These are phyloP conservation scores for Mimosa bimucronata DNA, from an alignment of 306 rosid genomes.

Conservation along the genomic window DNA sequence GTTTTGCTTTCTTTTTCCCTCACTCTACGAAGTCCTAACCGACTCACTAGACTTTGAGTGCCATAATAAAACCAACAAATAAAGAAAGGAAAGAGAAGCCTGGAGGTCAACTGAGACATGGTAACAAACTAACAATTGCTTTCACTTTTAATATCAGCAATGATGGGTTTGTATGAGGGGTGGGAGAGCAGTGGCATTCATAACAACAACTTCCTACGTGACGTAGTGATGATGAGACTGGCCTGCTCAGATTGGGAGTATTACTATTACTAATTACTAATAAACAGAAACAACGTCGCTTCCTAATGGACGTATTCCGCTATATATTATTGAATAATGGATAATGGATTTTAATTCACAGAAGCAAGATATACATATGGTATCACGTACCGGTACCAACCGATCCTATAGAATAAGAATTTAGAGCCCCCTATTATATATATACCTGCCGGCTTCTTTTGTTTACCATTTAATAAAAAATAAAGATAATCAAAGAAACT, in stretches of 20 bases:
- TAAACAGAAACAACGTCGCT: slow-evolving; percentile 48
- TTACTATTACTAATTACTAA: slow-evolving; percentile 22
- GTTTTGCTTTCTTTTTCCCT: slow-evolving; percentile 19
- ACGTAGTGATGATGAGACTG: slow-evolving; percentile 37
- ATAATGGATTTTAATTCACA: slow-evolving; percentile 12
- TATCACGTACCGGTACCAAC: slow-evolving; percentile 45
- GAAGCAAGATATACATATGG: slow-evolving; percentile 1
- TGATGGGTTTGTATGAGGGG: slow-evolving; percentile 39
- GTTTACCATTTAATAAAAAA: neutral
- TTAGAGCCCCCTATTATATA: slow-evolving; percentile 39
- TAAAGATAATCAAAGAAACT: slow-evolving; percentile 37
- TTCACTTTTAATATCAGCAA: slow-evolving; percentile 36
- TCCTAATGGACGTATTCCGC: slow-evolving; percentile 49
- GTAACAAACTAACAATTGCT: slow-evolving; percentile 35
- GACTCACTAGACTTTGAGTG: neutral
- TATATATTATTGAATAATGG: slow-evolving; percentile 6
- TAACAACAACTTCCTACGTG: slow-evolving; percentile 43
- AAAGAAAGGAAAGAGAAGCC: neutral
- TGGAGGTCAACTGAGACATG: slow-evolving; percentile 41
- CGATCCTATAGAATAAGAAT: slow-evolving; percentile 31
- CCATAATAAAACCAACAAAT: neutral
- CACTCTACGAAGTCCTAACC: slow-evolving; percentile 15
- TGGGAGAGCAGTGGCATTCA: slow-evolving; percentile 37
- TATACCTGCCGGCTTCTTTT: slow-evolving; percentile 61
- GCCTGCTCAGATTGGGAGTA: slow-evolving; percentile 27